Percentiles rank a stretch among this genome's conserved stretches.
Conservation (phyloP, 2,329 filamentous ascomycete species). For the Aspergillus neotritici region DNA sequence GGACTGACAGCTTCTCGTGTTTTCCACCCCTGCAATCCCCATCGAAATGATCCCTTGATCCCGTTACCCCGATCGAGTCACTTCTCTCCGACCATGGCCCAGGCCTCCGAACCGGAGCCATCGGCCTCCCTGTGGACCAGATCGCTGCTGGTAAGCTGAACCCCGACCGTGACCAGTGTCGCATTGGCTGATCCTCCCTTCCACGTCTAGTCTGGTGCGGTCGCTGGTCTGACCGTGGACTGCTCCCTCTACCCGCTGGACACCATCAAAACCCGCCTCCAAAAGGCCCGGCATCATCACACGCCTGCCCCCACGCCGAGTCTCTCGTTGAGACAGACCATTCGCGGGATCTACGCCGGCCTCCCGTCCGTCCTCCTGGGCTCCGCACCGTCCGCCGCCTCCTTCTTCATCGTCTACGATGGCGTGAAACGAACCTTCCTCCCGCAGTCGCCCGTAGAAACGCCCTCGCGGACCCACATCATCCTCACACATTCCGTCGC, state of each 20-base stretch:
- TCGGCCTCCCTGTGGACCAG: conserved; percentile 41
- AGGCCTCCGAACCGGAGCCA: conserved; percentile 27
- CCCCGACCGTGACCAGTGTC: neutral
- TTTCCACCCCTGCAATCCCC: neutral
- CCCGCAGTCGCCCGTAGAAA: conserved; percentile 19
- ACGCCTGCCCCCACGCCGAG: conserved; percentile 51
- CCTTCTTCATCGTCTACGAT: conserved; percentile 97
- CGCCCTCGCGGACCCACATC: conserved; percentile 29
- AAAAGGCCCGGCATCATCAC: conserved; percentile 56
- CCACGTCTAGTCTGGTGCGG: conserved; percentile 63
- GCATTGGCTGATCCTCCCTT: conserved; percentile 5
- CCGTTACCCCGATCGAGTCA: neutral
- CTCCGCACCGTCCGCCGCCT: conserved; percentile 85
- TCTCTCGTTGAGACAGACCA: conserved; percentile 78
- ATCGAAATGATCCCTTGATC: neutral
- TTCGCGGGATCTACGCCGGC: conserved; percentile 87
- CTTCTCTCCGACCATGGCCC: conserved; percentile 13
- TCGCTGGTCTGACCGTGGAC: conserved; percentile 94
- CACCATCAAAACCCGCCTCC: conserved; percentile 95
- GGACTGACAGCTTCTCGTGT: no score
- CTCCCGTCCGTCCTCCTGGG: conserved; percentile 85
- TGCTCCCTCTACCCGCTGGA: conserved; percentile 95
- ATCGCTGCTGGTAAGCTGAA: conserved; percentile 33
- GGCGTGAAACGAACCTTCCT: conserved; percentile 57
- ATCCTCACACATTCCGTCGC: conserved; percentile 70